Evolutionary conservation across 371 early-diverging fungal genomes (phyloP).

Genomic region (Circinella umbellata): DNA sequence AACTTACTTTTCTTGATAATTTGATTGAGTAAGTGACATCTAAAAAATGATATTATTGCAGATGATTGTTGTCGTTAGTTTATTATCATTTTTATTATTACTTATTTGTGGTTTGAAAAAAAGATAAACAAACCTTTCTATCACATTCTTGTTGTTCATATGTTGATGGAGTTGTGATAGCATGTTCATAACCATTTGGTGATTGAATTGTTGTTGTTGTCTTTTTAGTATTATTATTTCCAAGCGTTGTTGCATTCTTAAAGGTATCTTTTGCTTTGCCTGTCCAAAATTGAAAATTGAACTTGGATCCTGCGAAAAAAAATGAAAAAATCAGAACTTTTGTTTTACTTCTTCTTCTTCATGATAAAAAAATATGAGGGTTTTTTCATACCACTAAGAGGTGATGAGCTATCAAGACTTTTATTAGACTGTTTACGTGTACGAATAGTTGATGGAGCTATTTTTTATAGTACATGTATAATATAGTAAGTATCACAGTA

Average conservation of each 20-base stretch:
- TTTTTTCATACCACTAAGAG: slow-evolving; percentile 17
- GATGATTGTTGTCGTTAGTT: not conserved
- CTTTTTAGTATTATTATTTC: not conserved
- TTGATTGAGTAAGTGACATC: not conserved
- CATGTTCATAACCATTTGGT: not conserved
- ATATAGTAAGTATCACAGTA: not conserved
- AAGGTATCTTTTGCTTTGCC: slow-evolving; percentile 18
- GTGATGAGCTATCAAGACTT: slow-evolving; percentile 9
- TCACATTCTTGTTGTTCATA: not conserved
- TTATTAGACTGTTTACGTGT: slow-evolving; percentile 9
- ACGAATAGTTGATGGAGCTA: slow-evolving; percentile 10
- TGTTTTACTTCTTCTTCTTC: not conserved
- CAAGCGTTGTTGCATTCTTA: slow-evolving; percentile 1
- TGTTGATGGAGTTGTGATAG: not conserved
- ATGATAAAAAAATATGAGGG: not conserved
- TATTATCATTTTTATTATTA: not conserved
- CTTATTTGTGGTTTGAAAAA: not conserved
- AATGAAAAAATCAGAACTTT: not conserved
- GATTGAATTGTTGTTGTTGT: not conserved
- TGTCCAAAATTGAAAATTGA: slow-evolving; percentile 25
- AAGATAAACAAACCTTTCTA: not conserved
- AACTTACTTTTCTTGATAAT: slow-evolving; percentile 4
- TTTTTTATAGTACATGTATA: not conserved
- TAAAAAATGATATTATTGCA: not conserved
- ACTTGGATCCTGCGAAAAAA: slow-evolving; percentile 10